Evolutionary conservation across 2,329 filamentous ascomycete genomes (phyloP).

Genomic region (Cercospora canescens): DNA sequence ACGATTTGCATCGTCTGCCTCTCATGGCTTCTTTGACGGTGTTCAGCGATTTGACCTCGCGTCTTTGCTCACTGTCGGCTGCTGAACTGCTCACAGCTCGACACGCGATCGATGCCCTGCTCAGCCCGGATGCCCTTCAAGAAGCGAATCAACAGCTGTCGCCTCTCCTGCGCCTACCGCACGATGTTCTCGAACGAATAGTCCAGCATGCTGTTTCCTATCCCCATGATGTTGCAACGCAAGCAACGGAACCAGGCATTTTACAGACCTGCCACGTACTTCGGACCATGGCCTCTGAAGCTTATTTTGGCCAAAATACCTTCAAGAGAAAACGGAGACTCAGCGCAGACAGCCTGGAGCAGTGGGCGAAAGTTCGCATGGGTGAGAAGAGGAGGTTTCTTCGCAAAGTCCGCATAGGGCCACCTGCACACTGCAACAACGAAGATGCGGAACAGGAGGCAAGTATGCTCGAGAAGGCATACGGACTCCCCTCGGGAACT

Average conservation of each 20-base stretch:
- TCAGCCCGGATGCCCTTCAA: conserved; percentile 10
- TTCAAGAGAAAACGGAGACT: conserved; percentile 17
- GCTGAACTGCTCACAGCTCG: conserved; percentile 13
- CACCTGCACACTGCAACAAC: conserved; percentile 17
- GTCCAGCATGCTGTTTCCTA: conserved; percentile 11
- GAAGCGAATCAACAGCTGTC: conserved; percentile 17
- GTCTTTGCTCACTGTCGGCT: conserved; percentile 10
- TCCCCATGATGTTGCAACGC: conserved; percentile 5
- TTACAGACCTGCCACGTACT: conserved; percentile 16
- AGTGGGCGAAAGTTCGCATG: conserved; percentile 13
- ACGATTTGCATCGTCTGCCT: background rate
- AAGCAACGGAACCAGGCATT: conserved; percentile 8
- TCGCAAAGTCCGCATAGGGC: conserved; percentile 6
- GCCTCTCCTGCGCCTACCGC: conserved; percentile 16
- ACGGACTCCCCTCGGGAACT: conserved; percentile 9
- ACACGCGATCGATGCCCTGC: conserved; percentile 13
- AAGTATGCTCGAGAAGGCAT: conserved; percentile 11
- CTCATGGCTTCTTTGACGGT: conserved; percentile 2
- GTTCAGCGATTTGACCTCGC: background rate
- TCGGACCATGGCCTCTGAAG: conserved; percentile 6
- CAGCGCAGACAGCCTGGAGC: conserved; percentile 11
- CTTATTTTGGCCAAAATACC: conserved; percentile 17
- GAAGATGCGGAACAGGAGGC: conserved; percentile 14
- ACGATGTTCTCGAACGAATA: conserved; percentile 13
- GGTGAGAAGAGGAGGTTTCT: conserved; percentile 16